phyloP scores from a whole-genome alignment of 2,329 filamentous ascomycete genomes.

The Fusarium camptoceras region DNA sequence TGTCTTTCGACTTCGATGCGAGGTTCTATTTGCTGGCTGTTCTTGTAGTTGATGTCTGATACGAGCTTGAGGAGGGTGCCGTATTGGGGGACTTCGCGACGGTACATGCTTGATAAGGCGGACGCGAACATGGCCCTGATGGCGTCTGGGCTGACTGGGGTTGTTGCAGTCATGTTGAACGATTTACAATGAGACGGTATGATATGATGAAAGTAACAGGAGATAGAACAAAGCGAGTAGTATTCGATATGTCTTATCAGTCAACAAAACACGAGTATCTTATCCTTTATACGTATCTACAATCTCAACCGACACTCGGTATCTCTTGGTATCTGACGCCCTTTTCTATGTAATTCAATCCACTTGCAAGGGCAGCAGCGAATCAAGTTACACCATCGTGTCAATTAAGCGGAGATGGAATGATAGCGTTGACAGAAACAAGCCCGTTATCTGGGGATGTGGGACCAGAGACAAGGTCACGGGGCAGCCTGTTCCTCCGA shows the following conservation, averaged over 20 bases:
- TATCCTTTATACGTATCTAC: constrained; percentile 10
- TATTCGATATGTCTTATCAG: background rate
- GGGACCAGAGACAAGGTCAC: constrained; percentile 18
- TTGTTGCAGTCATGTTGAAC: constrained; percentile 6
- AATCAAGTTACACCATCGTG: constrained; percentile 4
- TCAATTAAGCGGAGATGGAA: background rate
- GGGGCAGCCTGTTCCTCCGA: constrained; percentile 3
- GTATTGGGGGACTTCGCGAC: constrained; percentile 52
- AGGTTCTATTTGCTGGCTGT: background rate
- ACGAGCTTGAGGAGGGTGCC: constrained; percentile 50
- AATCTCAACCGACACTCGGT: background rate
- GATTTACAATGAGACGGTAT: background rate
- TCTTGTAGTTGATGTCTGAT: constrained; percentile 40
- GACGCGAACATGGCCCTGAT: constrained; percentile 44
- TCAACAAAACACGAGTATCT: background rate
- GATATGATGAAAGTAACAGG: fast-evolving
- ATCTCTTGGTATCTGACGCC: constrained; percentile 10
- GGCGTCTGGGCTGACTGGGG: constrained; percentile 15
- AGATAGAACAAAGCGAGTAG: background rate
- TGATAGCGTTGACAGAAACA: constrained; percentile 7
- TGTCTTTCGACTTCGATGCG: constrained; percentile 50
- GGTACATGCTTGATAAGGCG: constrained; percentile 53
- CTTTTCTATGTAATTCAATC: constrained; percentile 18
- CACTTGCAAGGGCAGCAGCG: constrained; percentile 3
- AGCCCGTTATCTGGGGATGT: constrained; percentile 4